These are phyloP conservation scores for Rhizophagus prolifer DNA, from an alignment of 192 early-diverging fungal genomes.

Conservation along the genomic window DNA sequence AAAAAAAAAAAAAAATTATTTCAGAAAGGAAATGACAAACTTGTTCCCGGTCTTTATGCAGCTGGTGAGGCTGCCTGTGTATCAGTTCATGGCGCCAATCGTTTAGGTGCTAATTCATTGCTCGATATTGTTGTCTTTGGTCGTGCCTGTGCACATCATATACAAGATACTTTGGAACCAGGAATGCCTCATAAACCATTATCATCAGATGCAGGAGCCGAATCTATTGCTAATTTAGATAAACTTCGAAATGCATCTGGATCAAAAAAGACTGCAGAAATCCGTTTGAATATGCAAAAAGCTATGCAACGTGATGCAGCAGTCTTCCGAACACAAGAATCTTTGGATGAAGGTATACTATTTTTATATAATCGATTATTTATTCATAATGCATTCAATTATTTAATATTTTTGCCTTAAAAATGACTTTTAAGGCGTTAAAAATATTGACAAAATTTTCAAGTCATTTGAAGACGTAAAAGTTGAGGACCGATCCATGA, in stretches of 20 bases:
- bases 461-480: constrained; percentile 78
- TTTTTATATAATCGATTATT: background rate
- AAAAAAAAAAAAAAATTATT: background rate
- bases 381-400: background rate
- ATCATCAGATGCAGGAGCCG: constrained; percentile 79
- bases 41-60: constrained; percentile 98
- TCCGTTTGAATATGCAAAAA: constrained; percentile 97
- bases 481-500: constrained; percentile 87
- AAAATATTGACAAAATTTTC: constrained; percentile 83
- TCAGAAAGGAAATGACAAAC: constrained; percentile 77
- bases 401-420: background rate
- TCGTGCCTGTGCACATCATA: constrained; percentile 93
- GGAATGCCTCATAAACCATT: constrained; percentile 83
- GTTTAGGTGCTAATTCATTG: constrained; percentile 96
- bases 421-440: constrained; percentile 48
- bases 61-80: constrained; percentile 98
- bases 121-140: constrained; percentile 99
- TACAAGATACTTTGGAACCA: constrained; percentile 85
- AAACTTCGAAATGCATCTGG: constrained; percentile 87
- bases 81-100: constrained; percentile 98
- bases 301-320: constrained; percentile 97
- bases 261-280: constrained; percentile 71
- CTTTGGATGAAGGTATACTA: constrained; percentile 73
- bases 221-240: constrained; percentile 94
- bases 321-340: constrained; percentile 91